A percentile compares a stretch with the other conserved stretches of the same genome.
These are phyloP conservation scores for Cutaneotrichosporon curvatum DNA, from an alignment of 1,284 basidiomycete species.

Conservation along the genomic window DNA sequence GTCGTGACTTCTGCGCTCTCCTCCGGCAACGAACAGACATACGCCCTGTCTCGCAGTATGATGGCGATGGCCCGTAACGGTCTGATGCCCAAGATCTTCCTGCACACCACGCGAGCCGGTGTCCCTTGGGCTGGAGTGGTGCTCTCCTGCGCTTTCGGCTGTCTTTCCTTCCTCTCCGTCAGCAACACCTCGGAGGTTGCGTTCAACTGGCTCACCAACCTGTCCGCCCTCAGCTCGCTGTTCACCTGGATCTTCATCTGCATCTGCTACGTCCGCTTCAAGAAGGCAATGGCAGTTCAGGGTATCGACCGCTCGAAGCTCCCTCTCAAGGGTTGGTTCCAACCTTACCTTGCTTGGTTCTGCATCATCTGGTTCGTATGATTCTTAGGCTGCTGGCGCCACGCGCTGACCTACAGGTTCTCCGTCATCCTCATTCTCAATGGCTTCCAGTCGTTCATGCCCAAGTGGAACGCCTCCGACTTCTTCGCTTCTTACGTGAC, in stretches of 20 bases:
- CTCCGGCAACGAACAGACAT: constrained; percentile 24
- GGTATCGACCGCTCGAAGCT: constrained; percentile 53
- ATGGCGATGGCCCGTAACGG: constrained; percentile 50
- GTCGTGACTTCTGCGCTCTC: constrained; percentile 51
- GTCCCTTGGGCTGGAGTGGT: constrained; percentile 58
- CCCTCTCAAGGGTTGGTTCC: constrained; percentile 56
- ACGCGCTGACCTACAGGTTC: background rate
- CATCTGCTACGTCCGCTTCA: constrained; percentile 67
- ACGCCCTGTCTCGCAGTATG: constrained; percentile 39
- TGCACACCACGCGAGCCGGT: constrained; percentile 55
- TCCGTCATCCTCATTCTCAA: constrained; percentile 14
- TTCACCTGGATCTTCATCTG: constrained; percentile 78
- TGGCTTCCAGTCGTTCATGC: constrained; percentile 10
- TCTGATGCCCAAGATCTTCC: constrained; percentile 56
- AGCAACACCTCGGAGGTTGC: constrained; percentile 56
- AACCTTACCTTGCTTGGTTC: constrained; percentile 14
- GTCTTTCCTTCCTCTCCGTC: constrained; percentile 52
- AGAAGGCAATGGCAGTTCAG: constrained; percentile 62
- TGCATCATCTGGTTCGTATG: constrained; percentile 4
- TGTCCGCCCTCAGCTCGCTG: constrained; percentile 47
- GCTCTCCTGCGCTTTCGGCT: constrained; percentile 58
- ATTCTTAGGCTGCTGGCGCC: too few relatives aligned
- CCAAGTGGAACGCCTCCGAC: constrained; percentile 2
- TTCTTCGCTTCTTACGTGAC: constrained; percentile 24
- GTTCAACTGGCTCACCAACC: constrained; percentile 66